phyloP scores from a whole-genome alignment of 306 rosid species.

The Rubus idaeus region DNA sequence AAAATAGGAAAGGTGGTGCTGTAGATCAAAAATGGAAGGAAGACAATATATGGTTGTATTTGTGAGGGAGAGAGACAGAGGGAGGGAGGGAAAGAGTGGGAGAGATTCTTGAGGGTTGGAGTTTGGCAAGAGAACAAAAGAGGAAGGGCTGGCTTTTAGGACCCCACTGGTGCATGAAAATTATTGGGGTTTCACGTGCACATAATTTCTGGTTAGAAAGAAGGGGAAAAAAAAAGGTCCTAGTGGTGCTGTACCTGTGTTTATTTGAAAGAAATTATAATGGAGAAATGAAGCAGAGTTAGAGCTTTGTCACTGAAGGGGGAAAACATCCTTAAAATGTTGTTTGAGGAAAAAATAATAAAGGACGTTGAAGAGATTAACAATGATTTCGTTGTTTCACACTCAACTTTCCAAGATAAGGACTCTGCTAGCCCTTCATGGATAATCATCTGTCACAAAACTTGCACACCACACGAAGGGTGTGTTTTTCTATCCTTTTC shows the following conservation, averaged over 20 bases:
- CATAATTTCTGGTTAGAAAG: conserved; percentile 8
- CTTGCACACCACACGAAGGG: neutral
- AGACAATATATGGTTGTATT: neutral
- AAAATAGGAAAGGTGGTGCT: conserved; percentile 14
- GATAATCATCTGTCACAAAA: neutral
- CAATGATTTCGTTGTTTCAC: conserved; percentile 1
- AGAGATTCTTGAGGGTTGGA: conserved; percentile 66
- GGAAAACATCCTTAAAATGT: too few relatives aligned
- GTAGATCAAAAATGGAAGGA: conserved; percentile 23
- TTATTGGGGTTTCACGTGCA: conserved; percentile 82
- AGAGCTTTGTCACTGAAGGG: neutral
- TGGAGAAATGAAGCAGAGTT: neutral
- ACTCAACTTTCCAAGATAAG: conserved; percentile 1
- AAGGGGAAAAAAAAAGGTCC: conserved; percentile 11
- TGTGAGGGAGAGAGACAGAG: conserved; percentile 25
- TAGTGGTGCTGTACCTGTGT: neutral
- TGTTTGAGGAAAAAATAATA: too few relatives aligned
- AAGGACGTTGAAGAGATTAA: too few relatives aligned
- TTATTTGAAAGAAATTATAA: neutral
- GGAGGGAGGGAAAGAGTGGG: conserved; percentile 40
- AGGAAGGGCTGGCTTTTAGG: conserved; percentile 64
- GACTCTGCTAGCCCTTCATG: neutral
- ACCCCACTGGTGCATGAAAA: conserved; percentile 87
- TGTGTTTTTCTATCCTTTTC: neutral
- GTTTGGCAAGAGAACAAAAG: conserved; percentile 78